Base-by-base conservation (phyloP, 1,139 yeast genomes). In the Pichia kudriavzevii region DNA sequence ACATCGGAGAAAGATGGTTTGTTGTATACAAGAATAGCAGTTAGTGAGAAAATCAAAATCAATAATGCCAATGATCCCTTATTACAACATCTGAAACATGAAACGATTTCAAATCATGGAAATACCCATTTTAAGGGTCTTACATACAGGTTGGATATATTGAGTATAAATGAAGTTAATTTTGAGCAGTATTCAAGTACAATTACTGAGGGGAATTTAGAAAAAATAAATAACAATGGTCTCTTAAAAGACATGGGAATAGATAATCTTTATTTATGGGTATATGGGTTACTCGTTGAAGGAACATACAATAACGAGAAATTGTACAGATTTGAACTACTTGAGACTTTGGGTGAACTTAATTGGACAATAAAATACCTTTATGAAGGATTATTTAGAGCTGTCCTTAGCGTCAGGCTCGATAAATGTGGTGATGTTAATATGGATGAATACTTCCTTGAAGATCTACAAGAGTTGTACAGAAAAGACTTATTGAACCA, bases 401-500 rank as follows among this genome's bases (percentile, higher is more conserved):
- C 27, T 4, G 6, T 36, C 3, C 8, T 31, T 4, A 36, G 27
- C 13, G 6, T 39, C 8, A 19, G 26, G 15, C 7, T 39, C 9
- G 8, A 4, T 3, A 33, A 21, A 23, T 5, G 18, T 12, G 22
- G 14, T 11, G 12, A 15, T 5, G 24, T 36, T 12, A 37, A 39
- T 13, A 7, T 39, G 9, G 42, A 39, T 17, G 42, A 39, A 15
- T 34, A 34, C 24, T 34, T 39, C 21, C 11, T 39, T 7, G 40
- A 39, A 5, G 40, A 36, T 26, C 30, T 39, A 4, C 31, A 39
- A 17, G 7, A 11, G 3, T 29, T 16, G 19, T 32, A 32, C 22
- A 9, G 22, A 5, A 20, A 28, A 11, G 18, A 11, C 10, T 18
- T 24, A 21, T 9, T 25, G 8, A 19, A 5, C 7, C 30, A 15